A percentile compares a stretch with the other conserved stretches of the same genome.
Evolutionary conservation across 2,329 filamentous ascomycete species (phyloP).

Genomic region (Colletotrichum sp.): DNA sequence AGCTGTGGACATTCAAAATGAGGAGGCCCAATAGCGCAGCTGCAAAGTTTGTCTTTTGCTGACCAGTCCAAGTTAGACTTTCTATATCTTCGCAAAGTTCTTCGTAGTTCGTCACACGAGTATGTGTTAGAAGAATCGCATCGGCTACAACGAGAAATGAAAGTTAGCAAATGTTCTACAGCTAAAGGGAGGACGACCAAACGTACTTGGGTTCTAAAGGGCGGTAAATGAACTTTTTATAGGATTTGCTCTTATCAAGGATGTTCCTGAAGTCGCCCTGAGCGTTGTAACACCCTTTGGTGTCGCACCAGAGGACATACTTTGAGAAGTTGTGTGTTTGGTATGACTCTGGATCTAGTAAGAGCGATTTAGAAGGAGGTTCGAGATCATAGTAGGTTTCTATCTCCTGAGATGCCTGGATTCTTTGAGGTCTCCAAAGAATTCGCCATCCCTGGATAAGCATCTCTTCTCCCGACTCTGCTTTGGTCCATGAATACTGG

Average conservation of each 20-base stretch:
- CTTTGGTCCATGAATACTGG: not conserved
- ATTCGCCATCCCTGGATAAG: not conserved
- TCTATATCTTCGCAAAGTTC: not conserved
- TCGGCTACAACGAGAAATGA: not conserved
- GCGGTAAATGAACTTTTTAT: not conserved
- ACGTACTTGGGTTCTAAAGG: fast-evolving
- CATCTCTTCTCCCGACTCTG: not conserved
- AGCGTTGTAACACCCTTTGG: not conserved
- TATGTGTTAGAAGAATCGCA: not conserved
- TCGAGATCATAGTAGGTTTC: not conserved
- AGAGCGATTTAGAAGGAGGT: not conserved
- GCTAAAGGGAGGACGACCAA: not conserved
- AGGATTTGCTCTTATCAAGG: fast-evolving
- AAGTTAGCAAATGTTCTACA: not conserved
- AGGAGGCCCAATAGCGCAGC: not conserved
- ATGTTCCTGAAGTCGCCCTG: not conserved
- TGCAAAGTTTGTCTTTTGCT: not conserved
- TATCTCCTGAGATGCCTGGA: not conserved
- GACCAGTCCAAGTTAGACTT: too few relatives aligned
- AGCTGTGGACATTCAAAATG: not conserved
- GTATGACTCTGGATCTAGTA: not conserved
- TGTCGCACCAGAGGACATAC: not conserved
- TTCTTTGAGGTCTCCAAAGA: not conserved
- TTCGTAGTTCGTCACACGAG: not conserved
- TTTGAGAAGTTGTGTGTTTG: not conserved